These are phyloP conservation scores for Gynandropsis gynandra DNA, from an alignment of 345 rosid genomes.

Conservation along the genomic window DNA sequence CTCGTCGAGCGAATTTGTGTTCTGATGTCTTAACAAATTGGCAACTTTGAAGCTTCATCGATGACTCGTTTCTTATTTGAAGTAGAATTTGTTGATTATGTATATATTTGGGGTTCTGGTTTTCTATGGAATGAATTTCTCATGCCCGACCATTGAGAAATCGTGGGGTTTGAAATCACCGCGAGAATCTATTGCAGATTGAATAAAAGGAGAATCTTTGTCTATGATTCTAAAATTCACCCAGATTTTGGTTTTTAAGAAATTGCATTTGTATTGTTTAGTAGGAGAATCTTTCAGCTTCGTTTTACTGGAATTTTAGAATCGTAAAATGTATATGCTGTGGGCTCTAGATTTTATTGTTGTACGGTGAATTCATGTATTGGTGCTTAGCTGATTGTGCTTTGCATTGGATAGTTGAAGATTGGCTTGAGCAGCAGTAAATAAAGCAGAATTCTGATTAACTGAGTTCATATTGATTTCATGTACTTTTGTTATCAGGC, in stretches of 20 bases:
- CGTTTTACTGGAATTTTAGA: no score
- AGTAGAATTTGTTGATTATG: no score
- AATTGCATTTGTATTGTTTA: no score
- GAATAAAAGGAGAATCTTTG: background rate
- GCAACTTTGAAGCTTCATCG: background rate
- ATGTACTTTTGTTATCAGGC: constrained; percentile 37
- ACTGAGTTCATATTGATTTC: constrained; percentile 3
- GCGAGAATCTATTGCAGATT: constrained; percentile 2
- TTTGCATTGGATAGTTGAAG: constrained; percentile 3
- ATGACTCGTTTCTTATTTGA: background rate
- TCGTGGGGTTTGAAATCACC: background rate
- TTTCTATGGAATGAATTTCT: background rate
- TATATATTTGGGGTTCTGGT: background rate
- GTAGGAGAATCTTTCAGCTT: no score
- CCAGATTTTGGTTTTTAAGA: no score
- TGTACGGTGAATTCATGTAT: background rate
- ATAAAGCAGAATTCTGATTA: no score
- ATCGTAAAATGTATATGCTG: no score
- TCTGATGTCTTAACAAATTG: background rate
- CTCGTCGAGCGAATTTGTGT: background rate
- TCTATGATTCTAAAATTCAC: background rate
- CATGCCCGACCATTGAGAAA: background rate
- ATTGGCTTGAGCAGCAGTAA: background rate
- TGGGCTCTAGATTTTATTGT: background rate
- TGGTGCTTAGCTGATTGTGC: background rate